Base-by-base conservation (phyloP, 441 rosid genomes). In the Biscutella auriculata region DNA sequence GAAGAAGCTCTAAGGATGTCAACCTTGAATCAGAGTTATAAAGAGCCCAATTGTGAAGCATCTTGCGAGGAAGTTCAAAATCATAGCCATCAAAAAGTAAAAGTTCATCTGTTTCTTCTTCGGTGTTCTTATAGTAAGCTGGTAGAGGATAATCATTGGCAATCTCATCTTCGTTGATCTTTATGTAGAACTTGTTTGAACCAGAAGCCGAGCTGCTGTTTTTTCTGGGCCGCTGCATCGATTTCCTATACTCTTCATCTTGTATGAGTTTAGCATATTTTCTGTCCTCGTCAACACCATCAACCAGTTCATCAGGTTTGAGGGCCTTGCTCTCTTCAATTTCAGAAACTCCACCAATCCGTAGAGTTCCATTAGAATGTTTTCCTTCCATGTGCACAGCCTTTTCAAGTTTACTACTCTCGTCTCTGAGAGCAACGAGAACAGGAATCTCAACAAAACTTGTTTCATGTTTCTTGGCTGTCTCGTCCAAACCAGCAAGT, bases 71-170 rank as follows among this genome's bases (percentile, higher is more conserved):
- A 32, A 88, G 87, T 2, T 76, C 34, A 36, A 63, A 43, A 33
- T 42, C 77, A 51, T 68, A 61, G 17, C 64, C 79, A 5, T 74
- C 87, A 56, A 63, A 71, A 5, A 81, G 58, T 34, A 81, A 27
- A 46, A 66, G 72, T 60, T 91, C 98, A 63, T 84, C 88, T 37
- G 73, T 73, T 79, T 91, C 96, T 65, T 82, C 80, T 28, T 41
- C 53, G 43, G 73, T 62, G 51, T 60, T 73, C 64, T 75, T 79
- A 77, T 88, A 91, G 73, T 70, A 91, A 26, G 79, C 76, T 28
- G 96, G 95, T 14, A 84, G 78, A 48, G 98, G 96, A 63, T 88
- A 92, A 66, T 92, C 98, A 43, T 73, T 69, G 12, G 82, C 94
- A 61, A 88, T 80, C 51, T 92, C 91, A 65, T 88, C 82, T 63